These are phyloP conservation scores for Trichoderma harzianum DNA, from an alignment of 2,329 filamentous ascomycete genomes.

Conservation along the genomic window DNA sequence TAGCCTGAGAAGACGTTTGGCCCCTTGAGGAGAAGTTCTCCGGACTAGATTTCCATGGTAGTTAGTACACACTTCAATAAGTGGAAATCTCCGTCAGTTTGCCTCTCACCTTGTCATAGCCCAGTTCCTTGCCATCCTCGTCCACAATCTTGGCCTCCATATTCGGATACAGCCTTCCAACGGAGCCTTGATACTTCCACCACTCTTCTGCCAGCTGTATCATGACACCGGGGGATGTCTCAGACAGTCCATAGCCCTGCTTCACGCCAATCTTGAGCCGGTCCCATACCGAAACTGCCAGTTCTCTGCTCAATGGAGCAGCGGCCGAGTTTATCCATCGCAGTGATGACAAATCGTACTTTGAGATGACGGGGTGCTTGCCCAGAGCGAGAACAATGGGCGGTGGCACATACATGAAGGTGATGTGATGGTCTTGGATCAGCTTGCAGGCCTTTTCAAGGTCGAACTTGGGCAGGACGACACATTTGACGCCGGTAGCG, in stretches of 20 bases:
- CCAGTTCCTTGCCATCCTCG: slow-evolving; percentile 53
- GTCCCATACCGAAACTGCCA: slow-evolving; percentile 71
- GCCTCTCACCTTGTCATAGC: slow-evolving; percentile 43
- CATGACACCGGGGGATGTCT: slow-evolving; percentile 78
- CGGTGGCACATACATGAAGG: slow-evolving; percentile 78
- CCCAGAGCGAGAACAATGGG: slow-evolving; percentile 77
- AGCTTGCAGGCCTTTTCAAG: slow-evolving; percentile 73
- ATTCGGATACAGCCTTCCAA: slow-evolving; percentile 74
- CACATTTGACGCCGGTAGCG: slow-evolving; percentile 64
- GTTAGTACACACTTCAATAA: not conserved
- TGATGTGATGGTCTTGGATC: slow-evolving; percentile 72
- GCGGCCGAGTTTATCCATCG: slow-evolving; percentile 86
- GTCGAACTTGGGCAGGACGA: slow-evolving; percentile 74
- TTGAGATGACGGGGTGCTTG: slow-evolving; percentile 73
- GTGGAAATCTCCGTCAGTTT: not conserved
- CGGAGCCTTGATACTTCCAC: slow-evolving; percentile 71
- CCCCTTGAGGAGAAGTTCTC: slow-evolving; percentile 75
- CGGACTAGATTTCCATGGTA: slow-evolving; percentile 32
- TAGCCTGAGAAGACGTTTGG: slow-evolving; percentile 81
- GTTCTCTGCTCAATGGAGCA: slow-evolving; percentile 75
- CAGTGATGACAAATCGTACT: slow-evolving; percentile 76
- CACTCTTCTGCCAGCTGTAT: slow-evolving; percentile 73
- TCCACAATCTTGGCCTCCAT: slow-evolving; percentile 80
- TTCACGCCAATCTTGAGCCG: slow-evolving; percentile 78
- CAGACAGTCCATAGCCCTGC: slow-evolving; percentile 87